These are phyloP conservation scores for Viola pubescens DNA, from an alignment of 441 rosid species.

Conservation along the genomic window DNA sequence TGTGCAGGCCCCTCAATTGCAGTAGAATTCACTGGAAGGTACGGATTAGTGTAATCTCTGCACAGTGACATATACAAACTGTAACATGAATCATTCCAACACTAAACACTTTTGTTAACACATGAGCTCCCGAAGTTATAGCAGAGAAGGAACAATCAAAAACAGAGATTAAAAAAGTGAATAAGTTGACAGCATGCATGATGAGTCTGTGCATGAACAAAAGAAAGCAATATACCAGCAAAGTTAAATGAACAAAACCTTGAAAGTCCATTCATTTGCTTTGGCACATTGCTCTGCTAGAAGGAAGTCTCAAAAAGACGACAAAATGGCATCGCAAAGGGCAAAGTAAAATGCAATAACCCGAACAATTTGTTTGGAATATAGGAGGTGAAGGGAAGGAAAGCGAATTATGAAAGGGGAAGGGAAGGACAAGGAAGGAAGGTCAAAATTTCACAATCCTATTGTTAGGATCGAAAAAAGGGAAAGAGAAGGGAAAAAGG, in stretches of 20 bases:
- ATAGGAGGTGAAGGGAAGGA: too few species aligned
- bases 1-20: conserved; percentile 85
- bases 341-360: background rate
- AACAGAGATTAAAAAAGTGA: background rate
- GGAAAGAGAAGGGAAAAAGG: too few species aligned
- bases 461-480: too few species aligned
- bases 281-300: background rate
- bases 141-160: background rate
- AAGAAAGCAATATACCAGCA: too few species aligned
- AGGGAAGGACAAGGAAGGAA: too few species aligned
- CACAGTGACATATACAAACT: conserved; percentile 16
- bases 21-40: conserved; percentile 94
- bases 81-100: conserved; percentile 8
- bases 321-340: background rate
- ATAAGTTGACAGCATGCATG: background rate
- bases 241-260: background rate
- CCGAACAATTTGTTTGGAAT: too few species aligned
- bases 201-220: background rate
- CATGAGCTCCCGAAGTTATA: conserved; percentile 7
- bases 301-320: background rate
- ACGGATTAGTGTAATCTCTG: conserved; percentile 97
- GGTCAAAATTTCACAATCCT: too few species aligned
- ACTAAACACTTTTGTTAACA: conserved; percentile 1
- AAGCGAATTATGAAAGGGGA: too few species aligned
- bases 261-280: background rate